A percentile compares a stretch with the other conserved stretches of the same genome.
phyloP scores from a whole-genome alignment of 1,284 basidiomycete genomes.

The Jaminaea rosea region DNA sequence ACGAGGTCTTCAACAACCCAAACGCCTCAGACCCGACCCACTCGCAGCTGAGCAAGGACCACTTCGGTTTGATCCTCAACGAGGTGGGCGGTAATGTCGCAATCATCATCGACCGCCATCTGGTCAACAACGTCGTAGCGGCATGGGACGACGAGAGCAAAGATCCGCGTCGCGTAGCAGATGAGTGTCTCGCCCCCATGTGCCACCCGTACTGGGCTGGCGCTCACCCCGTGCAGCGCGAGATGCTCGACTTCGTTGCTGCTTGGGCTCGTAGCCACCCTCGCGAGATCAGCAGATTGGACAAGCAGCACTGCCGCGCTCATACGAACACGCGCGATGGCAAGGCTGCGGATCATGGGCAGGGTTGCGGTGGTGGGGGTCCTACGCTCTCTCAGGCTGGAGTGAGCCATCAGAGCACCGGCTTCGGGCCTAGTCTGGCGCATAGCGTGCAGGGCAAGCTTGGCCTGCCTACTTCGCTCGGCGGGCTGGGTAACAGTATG shows the following conservation, averaged over 20 bases:
- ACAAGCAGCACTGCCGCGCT: constrained; percentile 21
- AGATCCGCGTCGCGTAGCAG: constrained; percentile 21
- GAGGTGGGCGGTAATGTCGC: constrained; percentile 48
- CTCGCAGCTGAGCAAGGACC: constrained; percentile 44
- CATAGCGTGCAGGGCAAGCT: constrained; percentile 13
- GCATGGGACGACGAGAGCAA: constrained; percentile 58
- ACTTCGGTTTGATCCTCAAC: constrained; percentile 46
- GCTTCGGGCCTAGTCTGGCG: constrained; percentile 18
- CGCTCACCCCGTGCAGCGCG: constrained; percentile 24
- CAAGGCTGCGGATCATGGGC: constrained; percentile 31
- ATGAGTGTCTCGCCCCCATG: constrained; percentile 35
- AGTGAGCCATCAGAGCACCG: constrained; percentile 6
- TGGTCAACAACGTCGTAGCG: constrained; percentile 61
- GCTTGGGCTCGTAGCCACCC: constrained; percentile 25
- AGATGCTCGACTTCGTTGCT: constrained; percentile 39
- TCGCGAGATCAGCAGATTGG: constrained; percentile 24
- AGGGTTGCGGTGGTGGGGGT: constrained; percentile 21
- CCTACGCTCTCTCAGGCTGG: constrained; percentile 13
- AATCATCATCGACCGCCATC: constrained; percentile 53
- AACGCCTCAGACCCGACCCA: constrained; percentile 46
- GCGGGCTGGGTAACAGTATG: neutral
- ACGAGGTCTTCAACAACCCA: constrained; percentile 49
- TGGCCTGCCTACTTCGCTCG: neutral
- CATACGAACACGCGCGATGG: constrained; percentile 38
- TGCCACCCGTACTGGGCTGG: constrained; percentile 39